Base-by-base conservation (phyloP, 2,329 filamentous ascomycete species). In the Fusarium succisae region DNA sequence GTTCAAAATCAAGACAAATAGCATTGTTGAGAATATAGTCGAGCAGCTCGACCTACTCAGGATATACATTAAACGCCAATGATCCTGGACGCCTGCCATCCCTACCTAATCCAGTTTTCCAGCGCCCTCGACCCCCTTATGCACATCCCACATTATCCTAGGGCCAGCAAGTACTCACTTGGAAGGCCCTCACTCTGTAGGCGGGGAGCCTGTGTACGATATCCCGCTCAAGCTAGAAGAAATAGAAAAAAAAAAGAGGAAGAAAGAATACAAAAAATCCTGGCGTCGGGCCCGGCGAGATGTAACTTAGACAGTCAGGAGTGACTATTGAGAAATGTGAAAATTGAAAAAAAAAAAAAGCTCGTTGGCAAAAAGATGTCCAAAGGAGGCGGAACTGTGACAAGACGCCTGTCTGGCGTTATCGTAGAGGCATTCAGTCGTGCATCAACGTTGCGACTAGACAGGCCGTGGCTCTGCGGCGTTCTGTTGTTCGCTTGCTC, bases 31-130 rank as follows among this genome's bases (percentile, higher is more conserved):
- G 71, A 74, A 72, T 63, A 55, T 68, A 64, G 63, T 69, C 69
- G 53, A 74, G 69, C 65, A 77, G 65, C 56, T 73, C 70, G 71
- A 74, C 63, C 65, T 66, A 57, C 66, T 77, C 76, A 65, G 58
- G 76, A 78, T 76, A 65, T 75, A 77, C 70, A 78, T 64, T 56
- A 69, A 74, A 75, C 73, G 66, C 76, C 73, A 74, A 56, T 61
- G 35, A 72, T 66, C 72, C 72, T 59, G 63, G 64, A 76, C 72
- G 66, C 70, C 73, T 62, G 63, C 63, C 64, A 61, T 63, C 68
- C 69, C 73, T 43, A 54, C 57, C 73, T 58, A 64, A 57, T 65
- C 57, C 73, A 70, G 39, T 64, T 62, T 69, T 75, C 53, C 51
- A 48, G 59, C 50, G 69, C 69, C 65, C 69, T 72, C 70, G 37